A percentile compares a stretch with the other conserved stretches of the same genome.
These are phyloP conservation scores for Cryptosporidium parvum DNA, from an alignment of 169 alveolate species.

Conservation along the genomic window DNA sequence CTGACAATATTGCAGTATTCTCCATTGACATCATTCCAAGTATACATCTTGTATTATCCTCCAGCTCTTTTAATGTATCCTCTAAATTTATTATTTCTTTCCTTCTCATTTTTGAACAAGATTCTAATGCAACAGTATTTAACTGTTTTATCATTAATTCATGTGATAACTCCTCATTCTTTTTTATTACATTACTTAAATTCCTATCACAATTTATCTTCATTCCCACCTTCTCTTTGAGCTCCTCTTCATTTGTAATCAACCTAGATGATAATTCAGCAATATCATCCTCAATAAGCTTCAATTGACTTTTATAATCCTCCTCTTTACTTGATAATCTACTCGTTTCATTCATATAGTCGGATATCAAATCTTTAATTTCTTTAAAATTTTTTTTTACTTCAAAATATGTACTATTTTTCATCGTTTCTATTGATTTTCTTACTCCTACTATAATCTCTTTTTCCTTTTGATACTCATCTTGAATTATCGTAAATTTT, in stretches of 20 bases:
- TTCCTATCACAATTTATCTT: conserved; percentile 1
- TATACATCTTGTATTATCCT: conserved; percentile 54
- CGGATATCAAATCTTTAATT: conserved; percentile 5
- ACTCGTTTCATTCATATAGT: conserved; percentile 10
- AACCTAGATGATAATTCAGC: not conserved
- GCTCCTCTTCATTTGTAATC: not conserved
- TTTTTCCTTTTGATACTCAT: conserved; percentile 20
- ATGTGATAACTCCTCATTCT: conserved; percentile 25
- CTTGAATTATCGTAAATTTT: not conserved
- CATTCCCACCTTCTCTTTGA: conserved; percentile 1
- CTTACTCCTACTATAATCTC: not conserved
- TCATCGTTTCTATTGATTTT: not conserved
- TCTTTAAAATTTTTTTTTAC: not conserved
- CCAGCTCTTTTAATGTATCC: conserved; percentile 33
- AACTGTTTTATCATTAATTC: conserved; percentile 9
- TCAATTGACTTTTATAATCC: not conserved
- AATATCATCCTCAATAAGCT: not conserved
- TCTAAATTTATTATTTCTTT: conserved; percentile 11
- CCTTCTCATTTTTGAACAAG: conserved; percentile 26
- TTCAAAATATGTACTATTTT: not conserved
- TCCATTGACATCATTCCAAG: conserved; percentile 58
- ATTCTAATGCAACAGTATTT: conserved; percentile 26
- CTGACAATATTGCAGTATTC: conserved; percentile 34
- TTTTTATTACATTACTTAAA: not conserved
- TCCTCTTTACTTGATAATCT: conserved; percentile 1